Base-by-base conservation (phyloP, 208 protist genomes). In the Trypanosoma conorhini region DNA sequence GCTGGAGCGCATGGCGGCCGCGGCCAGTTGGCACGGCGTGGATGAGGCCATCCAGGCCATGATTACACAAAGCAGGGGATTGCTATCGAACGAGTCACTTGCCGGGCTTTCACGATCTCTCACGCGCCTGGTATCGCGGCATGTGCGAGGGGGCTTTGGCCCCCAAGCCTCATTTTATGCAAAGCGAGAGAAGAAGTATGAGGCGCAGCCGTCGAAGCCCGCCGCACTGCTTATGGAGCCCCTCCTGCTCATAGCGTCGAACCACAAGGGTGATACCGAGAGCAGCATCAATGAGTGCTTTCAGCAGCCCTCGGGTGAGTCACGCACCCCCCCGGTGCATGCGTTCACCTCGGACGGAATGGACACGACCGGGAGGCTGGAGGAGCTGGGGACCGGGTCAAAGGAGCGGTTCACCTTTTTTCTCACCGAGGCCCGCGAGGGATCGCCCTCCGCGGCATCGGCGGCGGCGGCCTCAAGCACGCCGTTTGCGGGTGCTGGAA, bases 21-120 rank as follows among this genome's bases (percentile, higher is more conserved):
- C 12, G 13, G 42, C 65, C 5, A 38, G 38, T 1, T 77, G 72
- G 72, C 21, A 54, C 17, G 51, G 3, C 10, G 28, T 48, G 15
- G 64, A 61, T 3, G 58, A 70, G 21, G 64, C 72, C 0, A 44
- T 77, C 48, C 19, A 51, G 33, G 5, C 1, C 19, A 62, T 67
- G 48, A 28, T 65, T 3, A 8, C 0, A 9, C 13, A 35, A 21
- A 40, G 55, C 35, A 31, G 42, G 31, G 64, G 63, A 10, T n/a
- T 48, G 17, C 13, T 65, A 31, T 0, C 15, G 4, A 7, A 26
- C 38, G 69, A 67, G 48, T 67, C 61, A n/a, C 63, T 68, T 33
- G 40, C n/a, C n/a, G 33, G 48, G 56, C 57, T 67, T 51, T 30
- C 24, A n/a, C 12, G 48, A 13, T 33, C 48, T 8, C 40, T 62